Conservation (phyloP, 176 grass and related monocot species). For the Hordeum marinum region DNA sequence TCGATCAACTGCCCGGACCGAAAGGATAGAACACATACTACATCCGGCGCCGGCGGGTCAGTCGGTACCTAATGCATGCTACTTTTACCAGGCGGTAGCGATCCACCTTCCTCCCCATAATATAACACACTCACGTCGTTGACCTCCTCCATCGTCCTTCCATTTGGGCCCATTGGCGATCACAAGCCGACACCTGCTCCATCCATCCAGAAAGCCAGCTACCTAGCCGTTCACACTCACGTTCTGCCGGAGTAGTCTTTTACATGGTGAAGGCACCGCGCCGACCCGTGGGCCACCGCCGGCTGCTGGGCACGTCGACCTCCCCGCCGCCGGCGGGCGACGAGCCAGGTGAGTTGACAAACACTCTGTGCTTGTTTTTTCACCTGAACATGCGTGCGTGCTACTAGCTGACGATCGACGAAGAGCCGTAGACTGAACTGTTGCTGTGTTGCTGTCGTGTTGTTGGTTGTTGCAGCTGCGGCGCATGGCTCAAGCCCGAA, state of each 20-base stretch:
- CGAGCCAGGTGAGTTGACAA: background rate
- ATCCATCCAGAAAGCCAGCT: background rate
- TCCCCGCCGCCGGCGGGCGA: background rate
- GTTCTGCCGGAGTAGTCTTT: background rate
- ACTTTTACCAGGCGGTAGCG: background rate
- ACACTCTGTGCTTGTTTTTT: background rate
- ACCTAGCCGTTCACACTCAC: too few species aligned
- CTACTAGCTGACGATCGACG: background rate
- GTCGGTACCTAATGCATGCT: background rate
- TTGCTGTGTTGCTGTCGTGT: background rate
- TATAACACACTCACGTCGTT: background rate
- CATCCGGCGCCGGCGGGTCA: too few species aligned
- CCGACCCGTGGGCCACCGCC: background rate
- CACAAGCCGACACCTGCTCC: background rate
- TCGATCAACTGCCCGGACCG: too few species aligned
- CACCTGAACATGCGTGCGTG: background rate
- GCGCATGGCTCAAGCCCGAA: slow-evolving; percentile 30
- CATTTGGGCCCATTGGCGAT: background rate
- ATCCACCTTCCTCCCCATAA: background rate
- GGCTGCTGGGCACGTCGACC: background rate
- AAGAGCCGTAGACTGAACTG: background rate
- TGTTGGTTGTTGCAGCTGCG: background rate
- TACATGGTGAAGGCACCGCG: background rate
- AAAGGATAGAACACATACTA: too few species aligned
- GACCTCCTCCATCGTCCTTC: background rate